Percentiles rank a stretch among this genome's conserved stretches.
Evolutionary conservation across 371 early-diverging fungal species (phyloP).

Genomic region (Parasitella parasitica): DNA sequence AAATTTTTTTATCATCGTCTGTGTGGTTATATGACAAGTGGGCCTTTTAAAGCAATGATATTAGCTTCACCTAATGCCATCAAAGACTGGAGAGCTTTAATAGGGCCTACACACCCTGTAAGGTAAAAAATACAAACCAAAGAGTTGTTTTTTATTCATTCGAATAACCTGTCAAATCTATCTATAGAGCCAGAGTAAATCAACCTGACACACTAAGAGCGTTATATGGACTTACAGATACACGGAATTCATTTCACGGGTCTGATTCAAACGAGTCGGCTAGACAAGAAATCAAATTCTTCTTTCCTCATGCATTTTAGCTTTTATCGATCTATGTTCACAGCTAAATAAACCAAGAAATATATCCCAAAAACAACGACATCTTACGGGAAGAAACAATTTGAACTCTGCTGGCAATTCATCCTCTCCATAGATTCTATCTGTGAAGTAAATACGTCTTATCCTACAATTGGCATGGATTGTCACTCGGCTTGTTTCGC

Average conservation of each 20-base stretch:
- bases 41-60: conserved; percentile 61
- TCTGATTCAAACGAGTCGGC: conserved; percentile 62
- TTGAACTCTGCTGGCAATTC: conserved; percentile 93
- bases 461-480: conserved; percentile 92
- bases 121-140: conserved; percentile 6
- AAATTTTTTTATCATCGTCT: conserved; percentile 68
- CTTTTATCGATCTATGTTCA: conserved; percentile 13
- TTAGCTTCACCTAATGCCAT: conserved; percentile 64
- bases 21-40: conserved; percentile 75
- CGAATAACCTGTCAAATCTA: not conserved
- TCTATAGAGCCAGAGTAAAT: conserved; percentile 60
- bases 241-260: conserved; percentile 63
- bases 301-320: conserved; percentile 52
- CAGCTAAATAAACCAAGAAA: not conserved
- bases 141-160: not conserved
- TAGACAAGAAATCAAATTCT: conserved; percentile 54
- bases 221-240: conserved; percentile 76
- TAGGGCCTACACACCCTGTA: conserved; percentile 68
- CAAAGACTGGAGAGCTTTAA: conserved; percentile 59
- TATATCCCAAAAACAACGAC: not conserved
- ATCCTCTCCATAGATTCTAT: conserved; percentile 87
- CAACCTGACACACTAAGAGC: conserved; percentile 68
- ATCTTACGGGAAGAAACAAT: conserved; percentile 79
- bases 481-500: conserved; percentile 84
- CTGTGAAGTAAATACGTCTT: conserved; percentile 89